Base-by-base conservation (phyloP, 257 asterid species). In the Marsdenia floribunda region DNA sequence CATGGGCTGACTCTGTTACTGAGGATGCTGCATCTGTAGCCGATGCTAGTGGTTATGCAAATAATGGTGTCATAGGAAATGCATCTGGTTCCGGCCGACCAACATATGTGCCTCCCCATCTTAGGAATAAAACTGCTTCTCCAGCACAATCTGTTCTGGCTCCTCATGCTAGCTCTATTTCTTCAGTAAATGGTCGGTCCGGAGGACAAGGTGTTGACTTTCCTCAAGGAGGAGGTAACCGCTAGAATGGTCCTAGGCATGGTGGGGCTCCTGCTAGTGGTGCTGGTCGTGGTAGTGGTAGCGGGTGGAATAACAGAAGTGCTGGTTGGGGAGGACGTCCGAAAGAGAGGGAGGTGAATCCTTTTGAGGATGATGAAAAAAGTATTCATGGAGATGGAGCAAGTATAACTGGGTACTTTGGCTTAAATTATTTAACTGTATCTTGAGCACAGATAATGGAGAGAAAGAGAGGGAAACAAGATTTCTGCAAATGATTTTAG, bases 81-180 rank as follows among this genome's bases (percentile, higher is more conserved):
- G 63, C 79, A 50, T 83, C 85, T 53, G 82, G 76, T 68, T 79
- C 82, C 55, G 50, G 85, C 47, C 80, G 85, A 75, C 75, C 93
- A 18, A 75, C 90, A 22, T 93, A 93, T 68, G 96, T 93, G 78
- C 98, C 95, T 0, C 98, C 98, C 0, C 98, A 93, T 85, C 94
- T 93, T 71, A 93, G 98, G 84, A 93, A 87, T 70, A 93, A 82
- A 86, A 84, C 93, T 63, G 55, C 86, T 33, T 80, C 93, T 22
- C 55, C 87, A 6, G 82, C 73, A 40, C 76, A 76, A 49, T 76
- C 83, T 21, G 86, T 85, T 78, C 87, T 81, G 12, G 75, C 54
- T 82, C 82, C 84, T 8, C 71, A 84, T 80, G 77, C 77, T 38
- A 82, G 78, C 72, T 77, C 82, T 71, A 70, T 65, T 54, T 67